Evolutionary conservation across 2,329 filamentous ascomycete genomes (phyloP), one percentile per base, ranked within the genome.

Genomic region (Periconia digitata): DNA sequence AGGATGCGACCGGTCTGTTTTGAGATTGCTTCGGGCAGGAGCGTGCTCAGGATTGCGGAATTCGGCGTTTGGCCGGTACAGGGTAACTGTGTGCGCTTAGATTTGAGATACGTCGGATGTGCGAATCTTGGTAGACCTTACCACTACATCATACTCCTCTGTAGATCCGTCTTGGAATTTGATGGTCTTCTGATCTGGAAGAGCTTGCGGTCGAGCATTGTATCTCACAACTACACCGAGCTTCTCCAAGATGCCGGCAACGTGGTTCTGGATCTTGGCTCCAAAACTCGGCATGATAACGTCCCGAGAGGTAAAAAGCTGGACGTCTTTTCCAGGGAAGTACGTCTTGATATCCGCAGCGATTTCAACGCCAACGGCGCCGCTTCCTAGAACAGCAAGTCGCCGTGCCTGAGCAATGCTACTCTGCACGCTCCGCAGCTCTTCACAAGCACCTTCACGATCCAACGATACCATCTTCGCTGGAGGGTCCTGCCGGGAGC

Each of bases 361-460:
- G 27, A 85, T 67, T 64, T 86, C 81, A 0, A 86, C 79, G 1
- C 84, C 84, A 0, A 83, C 83, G 0, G 84, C 81, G 2, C 83
- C 83, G 0, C 81, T 83, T 2, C 83, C 84, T 7, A 68, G 49
- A 8, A 74, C 67, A 37, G 68, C 64, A 24, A 81, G 72, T 0
- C 75, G 76, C 8, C 74, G 67, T 0, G 55, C 54, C 48, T 77
- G 80, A 6, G 71, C 70, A 42, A 85, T 76, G 2, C 65, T 65
- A 0, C 57, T 54, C 63, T 83, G 81, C 62, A 81, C 74, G 2
- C 59, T 60, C 37, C 66, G 66, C 32, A 85, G 53, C n/a, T 73
- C 69, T 42, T 62, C 56, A 17, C 78, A 67, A 0, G 75, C 79
- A 15, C 73, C 70, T 0, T 51, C 46, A 50, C 78, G 81, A 3